These are phyloP conservation scores for Exophiala viscosa DNA, from an alignment of 2,329 filamentous ascomycete genomes.

Conservation along the genomic window DNA sequence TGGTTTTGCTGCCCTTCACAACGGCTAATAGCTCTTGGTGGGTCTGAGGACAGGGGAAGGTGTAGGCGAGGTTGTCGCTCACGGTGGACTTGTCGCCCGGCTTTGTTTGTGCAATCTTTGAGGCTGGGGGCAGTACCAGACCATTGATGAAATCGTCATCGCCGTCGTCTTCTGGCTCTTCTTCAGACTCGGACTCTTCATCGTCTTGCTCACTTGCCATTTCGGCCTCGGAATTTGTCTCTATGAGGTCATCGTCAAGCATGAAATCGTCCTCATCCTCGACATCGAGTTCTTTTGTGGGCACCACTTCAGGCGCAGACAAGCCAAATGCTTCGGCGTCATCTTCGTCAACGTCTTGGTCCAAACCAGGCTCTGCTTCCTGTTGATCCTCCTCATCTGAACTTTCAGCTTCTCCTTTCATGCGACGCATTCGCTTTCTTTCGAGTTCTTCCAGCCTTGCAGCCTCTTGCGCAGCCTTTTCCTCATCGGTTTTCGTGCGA, in stretches of 20 bases:
- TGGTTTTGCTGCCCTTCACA: slow-evolving; percentile 57
- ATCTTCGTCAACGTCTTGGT: slow-evolving; percentile 48
- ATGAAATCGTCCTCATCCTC: slow-evolving; percentile 94
- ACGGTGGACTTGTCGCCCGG: slow-evolving; percentile 51
- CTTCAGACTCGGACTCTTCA: slow-evolving; percentile 50
- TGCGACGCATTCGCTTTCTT: slow-evolving; percentile 74
- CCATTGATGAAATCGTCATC: slow-evolving; percentile 72
- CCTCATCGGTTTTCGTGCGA: slow-evolving; percentile 86
- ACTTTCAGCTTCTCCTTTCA: slow-evolving; percentile 74
- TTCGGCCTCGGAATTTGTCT: slow-evolving; percentile 64
- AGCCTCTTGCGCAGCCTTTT: slow-evolving; percentile 73
- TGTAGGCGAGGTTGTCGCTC: slow-evolving; percentile 64
- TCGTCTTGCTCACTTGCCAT: slow-evolving; percentile 41
- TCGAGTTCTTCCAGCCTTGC: slow-evolving; percentile 75
- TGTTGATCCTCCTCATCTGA: slow-evolving; percentile 55
- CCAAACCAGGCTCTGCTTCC: slow-evolving; percentile 46
- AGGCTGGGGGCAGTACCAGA: slow-evolving; percentile 47
- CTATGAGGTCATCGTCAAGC: slow-evolving; percentile 83
- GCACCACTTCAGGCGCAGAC: slow-evolving; percentile 47
- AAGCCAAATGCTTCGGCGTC: slow-evolving; percentile 62
- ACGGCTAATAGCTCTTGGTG: slow-evolving; percentile 69
- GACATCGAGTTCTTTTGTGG: slow-evolving; percentile 57
- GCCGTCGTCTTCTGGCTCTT: slow-evolving; percentile 52
- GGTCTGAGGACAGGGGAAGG: slow-evolving; percentile 77
- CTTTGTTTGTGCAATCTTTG: slow-evolving; percentile 51